phyloP scores from a whole-genome alignment of 2,329 filamentous ascomycete genomes.

The Aspergillus sp. region DNA sequence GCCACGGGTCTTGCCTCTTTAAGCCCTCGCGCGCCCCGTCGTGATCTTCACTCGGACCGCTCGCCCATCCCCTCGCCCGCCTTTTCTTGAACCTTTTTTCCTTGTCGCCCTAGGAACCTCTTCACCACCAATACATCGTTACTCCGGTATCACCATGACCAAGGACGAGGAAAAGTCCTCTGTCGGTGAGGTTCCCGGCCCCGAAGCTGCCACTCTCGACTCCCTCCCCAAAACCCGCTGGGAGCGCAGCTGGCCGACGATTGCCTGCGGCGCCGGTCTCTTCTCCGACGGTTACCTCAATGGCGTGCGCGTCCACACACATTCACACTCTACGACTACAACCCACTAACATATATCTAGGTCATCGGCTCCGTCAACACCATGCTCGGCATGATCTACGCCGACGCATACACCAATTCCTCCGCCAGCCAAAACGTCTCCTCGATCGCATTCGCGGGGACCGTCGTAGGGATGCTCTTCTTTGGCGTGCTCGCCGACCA shows the following conservation, averaged over 20 bases:
- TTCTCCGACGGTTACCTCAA: constrained; percentile 94
- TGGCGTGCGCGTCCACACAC: constrained; percentile 59
- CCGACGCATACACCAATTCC: constrained; percentile 68
- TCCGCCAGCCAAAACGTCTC: constrained; percentile 74
- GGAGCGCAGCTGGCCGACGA: constrained; percentile 71
- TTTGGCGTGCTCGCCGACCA: constrained; percentile 84
- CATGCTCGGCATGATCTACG: constrained; percentile 71
- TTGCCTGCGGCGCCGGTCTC: constrained; percentile 86
- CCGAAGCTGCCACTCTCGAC: constrained; percentile 4
- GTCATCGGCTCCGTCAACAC: constrained; percentile 89
- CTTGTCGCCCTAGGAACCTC: background rate
- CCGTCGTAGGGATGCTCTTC: constrained; percentile 77
- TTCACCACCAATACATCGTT: background rate
- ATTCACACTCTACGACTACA: background rate
- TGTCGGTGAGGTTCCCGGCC: background rate
- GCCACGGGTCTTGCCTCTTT: background rate
- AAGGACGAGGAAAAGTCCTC: constrained; percentile 2
- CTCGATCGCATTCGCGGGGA: constrained; percentile 84
- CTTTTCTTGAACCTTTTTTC: background rate
- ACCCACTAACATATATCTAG: constrained; percentile 36
- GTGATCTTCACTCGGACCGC: background rate
- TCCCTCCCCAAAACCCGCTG: constrained; percentile 41
- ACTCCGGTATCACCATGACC: background rate
- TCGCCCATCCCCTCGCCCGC: no score
- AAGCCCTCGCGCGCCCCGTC: background rate